A percentile compares a stretch with the other conserved stretches of the same genome.
Evolutionary conservation across 2,329 filamentous ascomycete species (phyloP).

Genomic region (Phyllosticta citribraziliensis): DNA sequence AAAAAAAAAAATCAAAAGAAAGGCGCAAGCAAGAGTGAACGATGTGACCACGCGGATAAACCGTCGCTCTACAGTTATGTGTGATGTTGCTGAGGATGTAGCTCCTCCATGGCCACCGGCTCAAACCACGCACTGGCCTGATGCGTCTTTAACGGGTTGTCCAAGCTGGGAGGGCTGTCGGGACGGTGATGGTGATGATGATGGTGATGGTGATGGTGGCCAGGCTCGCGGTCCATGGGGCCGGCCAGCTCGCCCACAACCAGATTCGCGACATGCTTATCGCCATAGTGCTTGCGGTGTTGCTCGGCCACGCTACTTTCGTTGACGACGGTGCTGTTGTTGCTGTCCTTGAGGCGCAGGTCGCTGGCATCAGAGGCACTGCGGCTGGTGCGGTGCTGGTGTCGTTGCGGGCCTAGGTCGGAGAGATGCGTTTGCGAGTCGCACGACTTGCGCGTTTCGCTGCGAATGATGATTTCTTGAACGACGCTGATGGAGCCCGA

Average conservation of each 20-base stretch:
- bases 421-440: not conserved
- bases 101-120: slow-evolving; percentile 3
- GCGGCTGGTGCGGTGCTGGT: not conserved
- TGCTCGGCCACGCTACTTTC: not conserved
- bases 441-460: slow-evolving; percentile 4
- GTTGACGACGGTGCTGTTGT: not conserved
- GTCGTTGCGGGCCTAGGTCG: not conserved
- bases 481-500: slow-evolving; percentile 2
- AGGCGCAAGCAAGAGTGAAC: not conserved
- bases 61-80: not conserved
- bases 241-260: slow-evolving; percentile 1
- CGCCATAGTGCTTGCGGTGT: slow-evolving; percentile 2
- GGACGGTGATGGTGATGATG: not conserved
- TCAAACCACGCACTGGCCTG: slow-evolving; percentile 8
- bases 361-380: not conserved
- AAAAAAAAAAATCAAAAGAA: not conserved
- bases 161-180: not conserved
- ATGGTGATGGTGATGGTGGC: not conserved
- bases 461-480: slow-evolving; percentile 9
- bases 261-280: not conserved
- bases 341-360: not conserved
- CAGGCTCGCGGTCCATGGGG: not conserved
- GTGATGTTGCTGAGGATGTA: not conserved
- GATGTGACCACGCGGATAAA: not conserved
- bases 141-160: not conserved